Conservation (phyloP, 805 yeast species). For the Kodamaea neixiangensis region DNA sequence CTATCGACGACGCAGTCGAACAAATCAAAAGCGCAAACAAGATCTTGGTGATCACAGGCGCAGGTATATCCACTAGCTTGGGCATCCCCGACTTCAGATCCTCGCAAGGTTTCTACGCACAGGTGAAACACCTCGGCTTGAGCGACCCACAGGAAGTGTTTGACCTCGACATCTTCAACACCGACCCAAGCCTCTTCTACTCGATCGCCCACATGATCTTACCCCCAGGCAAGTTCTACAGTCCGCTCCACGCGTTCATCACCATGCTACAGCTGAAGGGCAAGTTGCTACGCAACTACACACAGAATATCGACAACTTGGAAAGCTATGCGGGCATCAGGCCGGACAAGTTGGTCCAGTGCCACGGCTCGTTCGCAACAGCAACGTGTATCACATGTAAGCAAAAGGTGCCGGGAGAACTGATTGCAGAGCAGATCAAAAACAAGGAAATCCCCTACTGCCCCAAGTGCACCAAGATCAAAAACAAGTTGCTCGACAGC, state of each 20-base stretch:
- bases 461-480: constrained; percentile 52
- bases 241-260: constrained; percentile 74
- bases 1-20: constrained; percentile 58
- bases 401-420: constrained; percentile 63
- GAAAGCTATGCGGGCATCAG: constrained; percentile 79
- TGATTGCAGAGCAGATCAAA: constrained; percentile 60
- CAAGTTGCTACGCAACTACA: constrained; percentile 78
- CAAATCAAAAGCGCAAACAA: constrained; percentile 53
- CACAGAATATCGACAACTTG: constrained; percentile 88
- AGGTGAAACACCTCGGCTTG: constrained; percentile 46
- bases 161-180: constrained; percentile 37
- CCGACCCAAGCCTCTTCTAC: constrained; percentile 42
- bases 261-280: constrained; percentile 71
- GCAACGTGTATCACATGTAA: constrained; percentile 84
- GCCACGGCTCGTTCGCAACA: constrained; percentile 90
- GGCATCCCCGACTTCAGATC: constrained; percentile 49
- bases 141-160: constrained; percentile 48
- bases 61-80: constrained; percentile 46
- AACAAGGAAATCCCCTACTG: constrained; percentile 67
- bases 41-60: constrained; percentile 45
- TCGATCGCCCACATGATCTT: constrained; percentile 46
- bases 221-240: constrained; percentile 39
- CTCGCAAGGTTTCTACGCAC: constrained; percentile 64
- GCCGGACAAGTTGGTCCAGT: constrained; percentile 71
- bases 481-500: constrained; percentile 18